Evolutionary conservation across 371 early-diverging fungal species (phyloP), one percentile per base, ranked within the genome.

Genomic region (Nosema muscidifuracis): DNA sequence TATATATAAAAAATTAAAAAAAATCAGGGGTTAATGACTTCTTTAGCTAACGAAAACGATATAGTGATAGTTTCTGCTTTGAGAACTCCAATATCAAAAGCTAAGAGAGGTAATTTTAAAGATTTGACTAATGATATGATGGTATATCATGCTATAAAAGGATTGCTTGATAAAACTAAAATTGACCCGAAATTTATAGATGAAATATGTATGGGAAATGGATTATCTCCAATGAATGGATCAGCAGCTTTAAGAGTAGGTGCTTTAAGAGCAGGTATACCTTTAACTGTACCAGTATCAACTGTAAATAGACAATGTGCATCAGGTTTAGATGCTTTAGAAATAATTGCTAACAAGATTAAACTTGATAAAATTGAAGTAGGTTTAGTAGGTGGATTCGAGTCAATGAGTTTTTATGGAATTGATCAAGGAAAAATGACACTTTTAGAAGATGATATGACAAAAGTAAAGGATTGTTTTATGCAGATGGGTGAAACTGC

Each of bases 341-440:
- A 88, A 67, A 87, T 86, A 81, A 88, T 94, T 58, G 94, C 92
- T 53, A 82, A 87, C 74, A 90, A 90, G 66, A 94, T 96, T 80
- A 89, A 88, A 83, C 79, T 88, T 38, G 94, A 92, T 78, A 84
- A 87, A 85, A 92, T 95, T 76, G 91, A 92, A 78, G 85, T 92
- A 63, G 96, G 96, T 81, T 91, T 96, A 77, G 92, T 92, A 44
- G 95, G 93, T 47, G 97, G 97, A 85, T 92, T 94, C 58, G 97
- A 96, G 82, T 89, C 89, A 82, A 96, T 96, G 97, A 89, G 92
- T 75, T 83, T 87, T 83, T 87, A 90, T 86, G 92, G 91, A 13
- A 33, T 66, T 0, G 26, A 57, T 15, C 10, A 30, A 15, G 40
- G 51, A 15, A 57, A 67, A 33, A 20, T 10, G 4, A 56, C 43